These are phyloP conservation scores for Pseudocercospora eumusae DNA, from an alignment of 2,329 filamentous ascomycete genomes.

Conservation along the genomic window DNA sequence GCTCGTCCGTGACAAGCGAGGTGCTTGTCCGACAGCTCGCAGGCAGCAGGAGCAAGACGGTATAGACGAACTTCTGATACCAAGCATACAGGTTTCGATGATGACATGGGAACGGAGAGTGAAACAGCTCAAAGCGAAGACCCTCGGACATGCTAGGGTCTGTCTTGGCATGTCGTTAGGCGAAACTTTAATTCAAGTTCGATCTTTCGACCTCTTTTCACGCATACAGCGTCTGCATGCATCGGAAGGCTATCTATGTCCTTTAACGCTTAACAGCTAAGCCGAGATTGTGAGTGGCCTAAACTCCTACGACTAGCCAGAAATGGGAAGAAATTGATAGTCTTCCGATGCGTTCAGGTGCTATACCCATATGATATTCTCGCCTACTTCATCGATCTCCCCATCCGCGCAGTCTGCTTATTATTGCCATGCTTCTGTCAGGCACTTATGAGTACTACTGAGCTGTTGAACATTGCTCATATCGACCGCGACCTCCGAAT, in stretches of 20 bases:
- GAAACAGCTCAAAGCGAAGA: background rate
- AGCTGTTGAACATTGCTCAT: background rate
- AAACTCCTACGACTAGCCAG: no score
- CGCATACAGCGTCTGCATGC: background rate
- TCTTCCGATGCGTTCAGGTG: no score
- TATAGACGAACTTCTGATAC: conserved; percentile 20
- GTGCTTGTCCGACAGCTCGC: conserved; percentile 36
- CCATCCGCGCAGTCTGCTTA: no score
- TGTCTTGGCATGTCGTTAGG: background rate
- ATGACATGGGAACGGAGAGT: conserved; percentile 1
- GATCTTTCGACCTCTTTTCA: background rate
- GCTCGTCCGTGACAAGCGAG: conserved; percentile 9
- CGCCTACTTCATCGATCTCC: background rate
- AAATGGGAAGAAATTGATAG: no score
- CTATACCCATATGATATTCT: no score
- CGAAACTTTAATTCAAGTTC: background rate
- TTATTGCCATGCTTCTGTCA: no score
- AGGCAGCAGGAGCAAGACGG: conserved; percentile 46
- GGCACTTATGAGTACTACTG: no score
- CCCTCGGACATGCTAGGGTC: background rate
- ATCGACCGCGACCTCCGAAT: background rate
- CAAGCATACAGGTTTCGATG: conserved; percentile 31
- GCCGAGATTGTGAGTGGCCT: no score
- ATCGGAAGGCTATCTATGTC: no score
- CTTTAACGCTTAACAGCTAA: no score